Percentiles rank a stretch among this genome's conserved stretches.
Conservation (phyloP, 2,329 filamentous ascomycete species). For the Ciborinia camelliae region DNA sequence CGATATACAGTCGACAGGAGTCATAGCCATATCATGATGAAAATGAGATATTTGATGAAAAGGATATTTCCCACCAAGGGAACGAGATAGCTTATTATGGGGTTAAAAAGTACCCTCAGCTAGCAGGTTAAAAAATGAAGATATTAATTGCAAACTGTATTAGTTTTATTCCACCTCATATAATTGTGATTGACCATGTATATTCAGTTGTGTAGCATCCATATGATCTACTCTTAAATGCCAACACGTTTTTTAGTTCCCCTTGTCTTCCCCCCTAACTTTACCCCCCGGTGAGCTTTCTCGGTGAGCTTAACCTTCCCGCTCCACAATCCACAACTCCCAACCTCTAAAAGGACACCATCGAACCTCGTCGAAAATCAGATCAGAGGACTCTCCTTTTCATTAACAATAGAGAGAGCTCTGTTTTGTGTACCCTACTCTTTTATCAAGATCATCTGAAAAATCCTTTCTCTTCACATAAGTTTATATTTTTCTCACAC, state of each 20-base stretch:
- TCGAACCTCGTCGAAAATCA: no score
- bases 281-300: neutral
- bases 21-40: neutral
- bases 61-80: neutral
- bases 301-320: no score
- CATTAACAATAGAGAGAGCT: no score
- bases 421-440: no score
- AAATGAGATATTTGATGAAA: neutral
- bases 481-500: no score
- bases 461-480: no score
- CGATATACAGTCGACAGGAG: neutral
- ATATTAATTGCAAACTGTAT: neutral
- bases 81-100: neutral
- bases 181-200: neutral
- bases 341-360: no score
- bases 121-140: neutral
- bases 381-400: no score
- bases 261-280: no score
- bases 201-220: neutral
- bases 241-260: neutral
- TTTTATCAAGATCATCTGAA: no score
- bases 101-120: neutral
- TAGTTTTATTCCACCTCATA: neutral
- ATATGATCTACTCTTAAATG: neutral
- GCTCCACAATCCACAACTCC: no score